These are phyloP conservation scores for Ophiocordyceps sinensis DNA, from an alignment of 2,329 filamentous ascomycete species.

Conservation along the genomic window DNA sequence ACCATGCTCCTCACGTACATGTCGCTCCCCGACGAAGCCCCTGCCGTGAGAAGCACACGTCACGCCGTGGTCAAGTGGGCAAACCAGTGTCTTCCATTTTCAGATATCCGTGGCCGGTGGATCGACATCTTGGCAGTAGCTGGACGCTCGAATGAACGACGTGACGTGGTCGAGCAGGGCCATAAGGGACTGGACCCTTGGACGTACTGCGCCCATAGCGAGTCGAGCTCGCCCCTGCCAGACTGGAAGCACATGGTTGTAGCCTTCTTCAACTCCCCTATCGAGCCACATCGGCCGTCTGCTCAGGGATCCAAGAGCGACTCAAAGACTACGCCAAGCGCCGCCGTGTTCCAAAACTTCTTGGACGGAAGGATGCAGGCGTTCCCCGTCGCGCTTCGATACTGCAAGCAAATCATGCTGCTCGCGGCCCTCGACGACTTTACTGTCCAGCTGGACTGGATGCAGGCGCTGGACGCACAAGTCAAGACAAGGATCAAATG, in stretches of 20 bases:
- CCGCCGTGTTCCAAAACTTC: conserved; percentile 29
- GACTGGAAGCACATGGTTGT: conserved; percentile 36
- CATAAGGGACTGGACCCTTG: conserved; percentile 68
- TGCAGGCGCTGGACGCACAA: conserved; percentile 59
- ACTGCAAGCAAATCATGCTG: conserved; percentile 42
- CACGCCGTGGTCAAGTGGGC: conserved; percentile 80
- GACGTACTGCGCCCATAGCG: conserved; percentile 32
- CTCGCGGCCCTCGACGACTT: conserved; percentile 33
- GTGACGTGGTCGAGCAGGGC: conserved; percentile 81
- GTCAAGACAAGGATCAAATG: conserved; percentile 55
- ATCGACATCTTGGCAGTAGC: conserved; percentile 73
- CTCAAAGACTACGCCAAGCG: conserved; percentile 1
- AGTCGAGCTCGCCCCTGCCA: conserved; percentile 25
- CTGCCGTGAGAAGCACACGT: conserved; percentile 56
- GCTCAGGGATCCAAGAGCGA: neutral
- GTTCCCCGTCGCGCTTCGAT: conserved; percentile 55
- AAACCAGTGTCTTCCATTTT: conserved; percentile 72
- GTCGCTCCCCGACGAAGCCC: conserved; percentile 29
- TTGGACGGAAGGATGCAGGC: conserved; percentile 32
- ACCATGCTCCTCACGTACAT: conserved; percentile 55
- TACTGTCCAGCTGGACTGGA: conserved; percentile 68
- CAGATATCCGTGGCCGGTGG: conserved; percentile 69
- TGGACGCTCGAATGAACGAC: conserved; percentile 50
- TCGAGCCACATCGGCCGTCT: conserved; percentile 10
- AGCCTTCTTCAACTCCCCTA: conserved; percentile 30